Evolutionary conservation across 1,139 yeast species (phyloP).

Genomic region (Kurtzmaniella quercitrusa): DNA sequence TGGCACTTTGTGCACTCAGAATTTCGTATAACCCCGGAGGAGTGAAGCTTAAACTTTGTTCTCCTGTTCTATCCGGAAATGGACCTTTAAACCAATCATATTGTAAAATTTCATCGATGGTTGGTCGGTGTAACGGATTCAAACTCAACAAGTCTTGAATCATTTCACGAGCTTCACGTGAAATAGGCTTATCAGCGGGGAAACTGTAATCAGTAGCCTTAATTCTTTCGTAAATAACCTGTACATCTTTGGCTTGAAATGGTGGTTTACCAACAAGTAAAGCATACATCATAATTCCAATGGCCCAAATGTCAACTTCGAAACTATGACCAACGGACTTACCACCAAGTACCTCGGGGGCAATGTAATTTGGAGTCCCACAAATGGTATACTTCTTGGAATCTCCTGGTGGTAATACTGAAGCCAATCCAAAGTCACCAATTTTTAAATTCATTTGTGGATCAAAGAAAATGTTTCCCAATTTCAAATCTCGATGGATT

Average conservation of each 20-base stretch:
- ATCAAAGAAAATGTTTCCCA: slow-evolving; percentile 92
- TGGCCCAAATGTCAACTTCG: slow-evolving; percentile 96
- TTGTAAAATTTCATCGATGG: slow-evolving; percentile 70
- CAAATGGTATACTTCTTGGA: slow-evolving; percentile 90
- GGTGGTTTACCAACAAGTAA: slow-evolving; percentile 93
- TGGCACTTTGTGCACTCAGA: slow-evolving; percentile 58
- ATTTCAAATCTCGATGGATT: slow-evolving; percentile 91
- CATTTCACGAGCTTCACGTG: slow-evolving; percentile 67
- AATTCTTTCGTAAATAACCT: slow-evolving; percentile 88
- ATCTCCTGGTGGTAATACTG: slow-evolving; percentile 65
- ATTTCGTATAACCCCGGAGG: slow-evolving; percentile 56
- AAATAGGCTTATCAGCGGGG: slow-evolving; percentile 69
- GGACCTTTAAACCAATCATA: slow-evolving; percentile 84
- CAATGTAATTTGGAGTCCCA: slow-evolving; percentile 97
- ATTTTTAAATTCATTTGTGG: slow-evolving; percentile 88
- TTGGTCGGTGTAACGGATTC: slow-evolving; percentile 80
- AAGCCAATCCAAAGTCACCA: slow-evolving; percentile 96
- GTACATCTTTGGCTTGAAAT: slow-evolving; percentile 93
- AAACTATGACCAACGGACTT: slow-evolving; percentile 85
- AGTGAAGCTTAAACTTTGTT: slow-evolving; percentile 52
- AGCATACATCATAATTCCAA: slow-evolving; percentile 93
- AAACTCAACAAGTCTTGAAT: slow-evolving; percentile 70
- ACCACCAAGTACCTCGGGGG: slow-evolving; percentile 93
- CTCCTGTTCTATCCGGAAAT: slow-evolving; percentile 72
- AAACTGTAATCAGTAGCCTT: slow-evolving; percentile 76